Percentiles rank a stretch among this genome's conserved stretches.
Evolutionary conservation across 2,329 filamentous ascomycete genomes (phyloP).

Genomic region (Nemania sp.): DNA sequence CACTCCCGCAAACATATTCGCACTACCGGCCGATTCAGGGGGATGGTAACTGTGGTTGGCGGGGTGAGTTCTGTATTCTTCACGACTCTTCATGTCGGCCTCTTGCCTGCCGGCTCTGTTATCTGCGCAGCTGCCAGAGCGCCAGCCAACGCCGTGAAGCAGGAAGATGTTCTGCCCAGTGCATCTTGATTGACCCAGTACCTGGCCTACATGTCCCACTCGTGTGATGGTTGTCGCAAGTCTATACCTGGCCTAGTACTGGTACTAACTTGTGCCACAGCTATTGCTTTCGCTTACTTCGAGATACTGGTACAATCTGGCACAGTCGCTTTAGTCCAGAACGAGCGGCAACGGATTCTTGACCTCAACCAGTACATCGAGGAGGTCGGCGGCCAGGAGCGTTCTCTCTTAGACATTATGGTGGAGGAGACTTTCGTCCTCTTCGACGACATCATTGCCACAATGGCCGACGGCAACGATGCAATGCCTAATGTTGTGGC

Average conservation of each 20-base stretch:
- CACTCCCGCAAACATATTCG: constrained; percentile 80
- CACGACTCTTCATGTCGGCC: not conserved
- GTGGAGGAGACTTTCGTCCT: constrained; percentile 73
- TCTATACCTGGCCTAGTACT: not conserved
- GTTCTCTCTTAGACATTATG: constrained; percentile 79
- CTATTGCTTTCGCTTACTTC: constrained; percentile 90
- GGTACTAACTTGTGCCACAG: constrained; percentile 50
- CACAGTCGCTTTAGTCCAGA: constrained; percentile 65
- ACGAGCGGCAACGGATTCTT: constrained; percentile 72
- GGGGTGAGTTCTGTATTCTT: constrained; percentile 66
- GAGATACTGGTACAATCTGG: constrained; percentile 75
- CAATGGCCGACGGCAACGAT: constrained; percentile 62
- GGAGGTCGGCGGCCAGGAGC: constrained; percentile 70
- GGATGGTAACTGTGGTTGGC: constrained; percentile 96
- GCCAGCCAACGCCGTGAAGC: constrained; percentile 1
- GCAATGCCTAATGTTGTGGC: constrained; percentile 59
- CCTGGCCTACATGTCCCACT: constrained; percentile 11
- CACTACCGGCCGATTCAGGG: constrained; percentile 86
- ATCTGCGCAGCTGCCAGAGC: not conserved
- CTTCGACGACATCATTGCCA: constrained; percentile 63
- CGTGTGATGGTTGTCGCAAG: not conserved
- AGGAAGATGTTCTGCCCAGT: constrained; percentile 23
- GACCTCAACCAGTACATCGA: constrained; percentile 72
- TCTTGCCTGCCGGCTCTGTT: not conserved
- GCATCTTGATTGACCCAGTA: constrained; percentile 15